A percentile compares a stretch with the other conserved stretches of the same genome.
These are phyloP conservation scores for Hevea brasiliensis DNA, from an alignment of 345 rosid species.

Conservation along the genomic window DNA sequence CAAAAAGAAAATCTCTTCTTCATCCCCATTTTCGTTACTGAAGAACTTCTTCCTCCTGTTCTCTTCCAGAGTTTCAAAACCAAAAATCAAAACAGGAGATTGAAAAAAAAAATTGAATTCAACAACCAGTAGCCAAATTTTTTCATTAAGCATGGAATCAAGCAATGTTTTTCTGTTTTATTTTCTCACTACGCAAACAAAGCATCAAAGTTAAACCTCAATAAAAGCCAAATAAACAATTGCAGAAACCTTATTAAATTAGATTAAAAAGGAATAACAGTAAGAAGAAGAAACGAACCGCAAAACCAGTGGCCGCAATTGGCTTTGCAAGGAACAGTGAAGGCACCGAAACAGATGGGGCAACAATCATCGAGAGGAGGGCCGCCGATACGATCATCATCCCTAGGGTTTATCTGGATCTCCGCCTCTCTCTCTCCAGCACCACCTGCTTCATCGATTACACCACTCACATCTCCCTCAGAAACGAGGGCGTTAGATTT, in stretches of 20 bases:
- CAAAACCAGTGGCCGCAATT: constrained; percentile 94
- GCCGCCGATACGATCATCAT: background rate
- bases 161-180: background rate
- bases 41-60: no score
- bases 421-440: background rate
- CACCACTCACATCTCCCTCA: background rate
- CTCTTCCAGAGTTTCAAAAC: background rate
- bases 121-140: background rate
- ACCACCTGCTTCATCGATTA: constrained; percentile 7
- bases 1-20: background rate
- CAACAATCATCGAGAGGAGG: constrained; percentile 85
- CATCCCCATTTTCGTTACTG: no score
- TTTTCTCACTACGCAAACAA: background rate
- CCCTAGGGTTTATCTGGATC: constrained; percentile 28
- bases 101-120: background rate
- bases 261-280: background rate
- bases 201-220: background rate
- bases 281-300: constrained; percentile 46
- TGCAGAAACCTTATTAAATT: background rate
- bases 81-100: background rate
- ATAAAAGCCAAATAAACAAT: background rate
- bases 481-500: background rate
- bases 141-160: background rate
- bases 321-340: constrained; percentile 65
- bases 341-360: constrained; percentile 75